Evolutionary conservation across 2,329 filamentous ascomycete species (phyloP).

Genomic region (Penicillium psychrosexuale): DNA sequence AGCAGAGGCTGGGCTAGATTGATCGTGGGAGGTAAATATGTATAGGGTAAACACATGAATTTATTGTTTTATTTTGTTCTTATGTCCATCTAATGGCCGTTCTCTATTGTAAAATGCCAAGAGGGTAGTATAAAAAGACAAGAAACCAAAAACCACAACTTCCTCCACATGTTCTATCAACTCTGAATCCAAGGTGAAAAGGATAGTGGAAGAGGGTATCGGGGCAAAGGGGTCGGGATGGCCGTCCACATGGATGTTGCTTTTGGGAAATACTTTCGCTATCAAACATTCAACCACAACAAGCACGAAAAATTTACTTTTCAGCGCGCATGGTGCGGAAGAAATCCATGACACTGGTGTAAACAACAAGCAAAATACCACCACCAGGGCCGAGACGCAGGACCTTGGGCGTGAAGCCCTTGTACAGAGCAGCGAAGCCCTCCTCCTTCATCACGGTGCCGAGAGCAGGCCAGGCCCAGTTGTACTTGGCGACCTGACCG

Average conservation of each 20-base stretch:
- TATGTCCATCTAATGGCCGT: slow-evolving; percentile 15
- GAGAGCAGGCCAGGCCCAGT: slow-evolving; percentile 92
- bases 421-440: slow-evolving; percentile 88
- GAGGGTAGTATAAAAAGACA: slow-evolving; percentile 6
- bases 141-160: slow-evolving; percentile 5
- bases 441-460: slow-evolving; percentile 89
- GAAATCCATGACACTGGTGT: slow-evolving; percentile 64
- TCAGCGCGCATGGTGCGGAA: slow-evolving; percentile 68
- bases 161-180: slow-evolving; percentile 4
- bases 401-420: slow-evolving; percentile 96
- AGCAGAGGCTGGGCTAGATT: slow-evolving; percentile 11
- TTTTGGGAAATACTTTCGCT: slow-evolving; percentile 9
- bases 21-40: neutral
- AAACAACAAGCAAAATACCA: slow-evolving; percentile 55
- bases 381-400: slow-evolving; percentile 69
- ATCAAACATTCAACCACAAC: slow-evolving; percentile 6
- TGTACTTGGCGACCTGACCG: slow-evolving; percentile 89
- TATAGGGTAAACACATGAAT: neutral
- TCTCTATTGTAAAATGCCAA: slow-evolving; percentile 10
- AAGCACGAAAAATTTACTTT: slow-evolving; percentile 9
- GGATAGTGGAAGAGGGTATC: slow-evolving; percentile 11
- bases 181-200: neutral
- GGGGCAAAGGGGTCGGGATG: neutral
- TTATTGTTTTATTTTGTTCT: slow-evolving; percentile 5
- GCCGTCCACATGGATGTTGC: slow-evolving; percentile 7